Conservation (phyloP, 2,329 filamentous ascomycete species). For the Penicillium glabrum region DNA sequence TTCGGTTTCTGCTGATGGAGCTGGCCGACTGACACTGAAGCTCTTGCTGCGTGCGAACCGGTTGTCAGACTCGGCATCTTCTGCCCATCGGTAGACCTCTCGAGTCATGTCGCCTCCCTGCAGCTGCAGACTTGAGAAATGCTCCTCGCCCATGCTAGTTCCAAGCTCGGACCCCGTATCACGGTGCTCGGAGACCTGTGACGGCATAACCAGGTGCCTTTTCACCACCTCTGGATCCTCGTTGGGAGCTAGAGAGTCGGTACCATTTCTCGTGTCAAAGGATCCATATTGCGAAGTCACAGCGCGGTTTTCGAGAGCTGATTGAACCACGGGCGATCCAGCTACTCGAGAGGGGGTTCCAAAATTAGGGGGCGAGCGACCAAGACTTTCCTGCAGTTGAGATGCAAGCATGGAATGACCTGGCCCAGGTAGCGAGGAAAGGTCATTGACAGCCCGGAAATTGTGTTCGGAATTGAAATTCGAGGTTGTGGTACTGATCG, state of each 20-base stretch:
- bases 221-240: conserved; percentile 92
- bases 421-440: conserved; percentile 67
- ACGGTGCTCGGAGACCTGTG: conserved; percentile 38
- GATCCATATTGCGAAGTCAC: conserved; percentile 80
- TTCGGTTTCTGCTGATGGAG: conserved; percentile 75
- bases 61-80: conserved; percentile 72
- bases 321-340: conserved; percentile 58
- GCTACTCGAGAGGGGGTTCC: conserved; percentile 52
- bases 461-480: conserved; percentile 54
- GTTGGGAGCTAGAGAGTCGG: conserved; percentile 54
- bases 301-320: conserved; percentile 46
- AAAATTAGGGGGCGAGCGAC: conserved; percentile 46
- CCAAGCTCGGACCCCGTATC: conserved; percentile 35
- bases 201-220: conserved; percentile 80
- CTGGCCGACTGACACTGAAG: conserved; percentile 74
- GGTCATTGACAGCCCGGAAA: conserved; percentile 61
- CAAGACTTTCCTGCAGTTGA: conserved; percentile 74
- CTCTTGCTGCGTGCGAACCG: conserved; percentile 78
- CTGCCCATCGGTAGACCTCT: conserved; percentile 94
- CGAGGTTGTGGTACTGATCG: conserved; percentile 37
- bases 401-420: conserved; percentile 85
- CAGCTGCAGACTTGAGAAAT: conserved; percentile 89
- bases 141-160: conserved; percentile 57
- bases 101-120: conserved; percentile 94
- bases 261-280: conserved; percentile 63